phyloP scores from a whole-genome alignment of 768 basidiomycete genomes.

The Rhodotorula paludigena region DNA sequence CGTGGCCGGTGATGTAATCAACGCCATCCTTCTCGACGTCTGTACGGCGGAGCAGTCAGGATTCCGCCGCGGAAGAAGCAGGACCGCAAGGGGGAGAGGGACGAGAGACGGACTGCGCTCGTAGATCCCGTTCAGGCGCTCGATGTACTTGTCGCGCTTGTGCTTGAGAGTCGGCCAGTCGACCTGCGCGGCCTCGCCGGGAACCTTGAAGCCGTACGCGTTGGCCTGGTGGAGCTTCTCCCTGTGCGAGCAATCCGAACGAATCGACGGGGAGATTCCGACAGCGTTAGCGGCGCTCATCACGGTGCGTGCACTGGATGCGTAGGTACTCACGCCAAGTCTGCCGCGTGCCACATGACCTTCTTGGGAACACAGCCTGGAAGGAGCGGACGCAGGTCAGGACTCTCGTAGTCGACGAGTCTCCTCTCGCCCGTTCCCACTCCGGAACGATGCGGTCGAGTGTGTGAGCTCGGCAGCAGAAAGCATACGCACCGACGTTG shows the following conservation, averaged over 20 bases:
- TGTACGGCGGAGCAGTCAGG: background rate
- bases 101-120: conserved; percentile 54
- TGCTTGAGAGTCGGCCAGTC: conserved; percentile 87
- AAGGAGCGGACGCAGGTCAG: conserved; percentile 45
- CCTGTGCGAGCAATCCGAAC: conserved; percentile 45
- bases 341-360: conserved; percentile 98
- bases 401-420: too few species aligned
- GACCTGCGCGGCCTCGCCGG: conserved; percentile 52
- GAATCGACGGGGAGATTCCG: background rate
- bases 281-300: too few species aligned
- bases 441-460: background rate
- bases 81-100: background rate
- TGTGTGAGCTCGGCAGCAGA: background rate
- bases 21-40: conserved; percentile 79
- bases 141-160: conserved; percentile 93
- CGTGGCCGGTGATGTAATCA: conserved; percentile 76
- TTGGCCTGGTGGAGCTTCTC: conserved; percentile 75
- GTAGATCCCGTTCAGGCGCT: conserved; percentile 81
- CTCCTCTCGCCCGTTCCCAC: too few species aligned
- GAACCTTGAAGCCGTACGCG: conserved; percentile 54
- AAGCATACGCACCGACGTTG: background rate
- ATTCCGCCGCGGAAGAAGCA: background rate
- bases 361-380: conserved; percentile 91
- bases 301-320: too few species aligned
- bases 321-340: conserved; percentile 49